These are phyloP conservation scores for Staphylotrichum longicolle DNA, from an alignment of 495 filamentous ascomycete genomes.

Conservation along the genomic window DNA sequence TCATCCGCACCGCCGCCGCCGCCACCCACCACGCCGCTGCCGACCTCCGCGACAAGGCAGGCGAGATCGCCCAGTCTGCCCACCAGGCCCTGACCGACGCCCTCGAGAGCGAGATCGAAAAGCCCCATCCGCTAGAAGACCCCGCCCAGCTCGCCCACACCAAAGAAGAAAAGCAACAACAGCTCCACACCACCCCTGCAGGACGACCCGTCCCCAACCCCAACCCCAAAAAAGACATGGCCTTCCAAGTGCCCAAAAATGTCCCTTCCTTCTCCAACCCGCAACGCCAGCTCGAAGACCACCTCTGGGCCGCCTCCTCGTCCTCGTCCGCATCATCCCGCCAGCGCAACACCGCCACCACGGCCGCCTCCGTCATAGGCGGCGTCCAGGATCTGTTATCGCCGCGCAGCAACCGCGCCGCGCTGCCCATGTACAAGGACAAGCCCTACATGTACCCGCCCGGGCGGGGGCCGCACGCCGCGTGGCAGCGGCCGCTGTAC, in stretches of 20 bases:
- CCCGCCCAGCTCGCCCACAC: not conserved
- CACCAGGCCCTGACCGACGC: conserved; percentile 15
- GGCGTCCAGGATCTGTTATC: conserved; percentile 49
- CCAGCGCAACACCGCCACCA: conserved; percentile 20
- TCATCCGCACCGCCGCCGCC: conserved; percentile 22
- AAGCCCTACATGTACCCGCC: conserved; percentile 78
- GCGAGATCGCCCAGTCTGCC: conserved; percentile 15
- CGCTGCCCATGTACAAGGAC: conserved; percentile 97
- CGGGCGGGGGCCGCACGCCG: conserved; percentile 36
- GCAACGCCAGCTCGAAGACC: conserved; percentile 66
- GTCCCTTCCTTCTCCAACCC: conserved; percentile 68
- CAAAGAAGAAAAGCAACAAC: conserved; percentile 4
- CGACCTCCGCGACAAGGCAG: conserved; percentile 22
- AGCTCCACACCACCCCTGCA: not conserved
- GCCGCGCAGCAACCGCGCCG: conserved; percentile 48
- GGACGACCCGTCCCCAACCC: not conserved
- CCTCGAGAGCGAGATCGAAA: not conserved
- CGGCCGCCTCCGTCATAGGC: conserved; percentile 36
- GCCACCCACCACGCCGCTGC: conserved; percentile 23
- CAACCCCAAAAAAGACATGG: conserved; percentile 51
- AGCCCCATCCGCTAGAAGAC: too few species aligned
- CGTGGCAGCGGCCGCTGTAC: conserved; percentile 40
- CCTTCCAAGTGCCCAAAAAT: conserved; percentile 64
- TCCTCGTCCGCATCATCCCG: conserved; percentile 31
- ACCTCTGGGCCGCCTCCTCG: conserved; percentile 56